A percentile compares a stretch with the other conserved stretches of the same genome.
phyloP scores from a whole-genome alignment of 305 asterid genomes.

The Rubia peregrina region DNA sequence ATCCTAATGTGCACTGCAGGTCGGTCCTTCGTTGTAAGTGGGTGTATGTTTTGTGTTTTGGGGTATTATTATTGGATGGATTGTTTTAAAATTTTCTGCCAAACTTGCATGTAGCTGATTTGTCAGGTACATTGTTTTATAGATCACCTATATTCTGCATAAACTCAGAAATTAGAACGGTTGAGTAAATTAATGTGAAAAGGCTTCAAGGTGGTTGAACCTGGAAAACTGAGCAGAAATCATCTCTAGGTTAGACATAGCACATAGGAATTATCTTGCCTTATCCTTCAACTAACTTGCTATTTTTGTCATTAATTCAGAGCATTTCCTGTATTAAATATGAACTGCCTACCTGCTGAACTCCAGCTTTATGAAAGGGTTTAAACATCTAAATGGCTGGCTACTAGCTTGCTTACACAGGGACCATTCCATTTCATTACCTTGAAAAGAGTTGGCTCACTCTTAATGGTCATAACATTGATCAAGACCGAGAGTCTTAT shows the following conservation, averaged over 20 bases:
- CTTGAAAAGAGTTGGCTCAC: background rate
- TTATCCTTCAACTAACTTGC: background rate
- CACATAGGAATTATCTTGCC: background rate
- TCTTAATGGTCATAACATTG: background rate
- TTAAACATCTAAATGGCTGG: background rate
- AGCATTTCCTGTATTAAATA: background rate
- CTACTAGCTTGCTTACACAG: background rate
- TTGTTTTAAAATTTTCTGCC: background rate
- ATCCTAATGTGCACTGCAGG: background rate
- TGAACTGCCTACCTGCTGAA: slow-evolving; percentile 2
- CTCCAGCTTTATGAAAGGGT: background rate
- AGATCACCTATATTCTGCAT: background rate
- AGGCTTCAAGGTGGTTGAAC: background rate
- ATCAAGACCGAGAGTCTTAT: background rate
- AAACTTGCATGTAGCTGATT: background rate
- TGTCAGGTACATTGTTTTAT: background rate
- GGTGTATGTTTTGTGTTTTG: background rate
- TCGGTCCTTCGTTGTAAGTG: background rate
- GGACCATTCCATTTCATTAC: slow-evolving; percentile 1
- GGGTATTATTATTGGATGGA: background rate
- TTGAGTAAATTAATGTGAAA: background rate
- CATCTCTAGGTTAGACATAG: background rate
- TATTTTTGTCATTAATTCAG: background rate
- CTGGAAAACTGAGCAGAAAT: background rate
- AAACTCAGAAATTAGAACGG: background rate